Percentiles rank a stretch among this genome's conserved stretches.
phyloP scores from a whole-genome alignment of 1,284 basidiomycete genomes.

The Malassezia dermatis region DNA sequence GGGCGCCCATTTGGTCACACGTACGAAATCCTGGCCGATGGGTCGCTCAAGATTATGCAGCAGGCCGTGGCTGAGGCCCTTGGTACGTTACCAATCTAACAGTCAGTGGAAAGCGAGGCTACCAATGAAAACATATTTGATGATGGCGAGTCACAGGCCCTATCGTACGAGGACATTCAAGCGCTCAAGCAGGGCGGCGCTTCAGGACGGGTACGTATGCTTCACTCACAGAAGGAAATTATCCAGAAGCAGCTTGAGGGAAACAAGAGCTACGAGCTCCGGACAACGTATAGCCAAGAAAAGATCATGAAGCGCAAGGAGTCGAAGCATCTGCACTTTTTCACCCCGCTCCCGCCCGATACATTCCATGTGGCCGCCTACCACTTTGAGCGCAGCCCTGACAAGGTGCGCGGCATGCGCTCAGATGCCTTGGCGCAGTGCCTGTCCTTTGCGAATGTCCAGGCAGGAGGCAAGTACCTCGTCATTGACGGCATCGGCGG shows the following conservation, averaged over 20 bases:
- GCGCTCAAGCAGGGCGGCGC: slow-evolving; percentile 42
- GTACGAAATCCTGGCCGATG: slow-evolving; percentile 36
- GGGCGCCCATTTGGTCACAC: slow-evolving; percentile 45
- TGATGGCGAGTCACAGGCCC: slow-evolving; percentile 36
- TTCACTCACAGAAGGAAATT: slow-evolving; percentile 22
- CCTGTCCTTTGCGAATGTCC: slow-evolving; percentile 68
- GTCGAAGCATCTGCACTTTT: slow-evolving; percentile 64
- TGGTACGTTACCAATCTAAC: slow-evolving; percentile 13
- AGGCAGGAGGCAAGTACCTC: slow-evolving; percentile 74
- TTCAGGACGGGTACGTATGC: slow-evolving; percentile 24
- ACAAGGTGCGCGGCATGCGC: slow-evolving; percentile 71
- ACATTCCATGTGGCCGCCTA: slow-evolving; percentile 77
- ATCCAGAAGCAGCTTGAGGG: slow-evolving; percentile 34
- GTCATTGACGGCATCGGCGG: slow-evolving; percentile 79
- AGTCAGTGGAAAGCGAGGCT: slow-evolving; percentile 34
- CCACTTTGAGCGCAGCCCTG: slow-evolving; percentile 60
- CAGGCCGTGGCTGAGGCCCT: slow-evolving; percentile 25
- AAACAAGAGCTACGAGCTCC: slow-evolving; percentile 32
- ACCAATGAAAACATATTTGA: slow-evolving; percentile 48
- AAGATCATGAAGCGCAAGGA: slow-evolving; percentile 44
- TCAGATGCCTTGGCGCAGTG: slow-evolving; percentile 81
- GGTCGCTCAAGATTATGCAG: slow-evolving; percentile 22
- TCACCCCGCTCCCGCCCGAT: slow-evolving; percentile 79
- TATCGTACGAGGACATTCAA: slow-evolving; percentile 45
- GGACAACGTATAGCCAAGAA: slow-evolving; percentile 40